Evolutionary conservation across 1,139 yeast genomes (phyloP), one percentile per base, ranked within the genome.

Genomic region (Candida tetrigidarum): DNA sequence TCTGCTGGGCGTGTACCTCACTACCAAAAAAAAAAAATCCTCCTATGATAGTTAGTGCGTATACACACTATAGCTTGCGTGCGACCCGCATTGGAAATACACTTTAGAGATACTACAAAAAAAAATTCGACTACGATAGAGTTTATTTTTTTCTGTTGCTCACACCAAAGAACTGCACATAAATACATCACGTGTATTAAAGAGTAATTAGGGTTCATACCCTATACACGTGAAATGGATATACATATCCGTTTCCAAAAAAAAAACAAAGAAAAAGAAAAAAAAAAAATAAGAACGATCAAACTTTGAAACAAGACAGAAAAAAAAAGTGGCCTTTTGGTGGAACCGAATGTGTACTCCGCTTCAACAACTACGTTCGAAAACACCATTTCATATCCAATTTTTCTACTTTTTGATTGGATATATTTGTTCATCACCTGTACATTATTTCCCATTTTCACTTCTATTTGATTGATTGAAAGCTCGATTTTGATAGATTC

Each of bases 401-500:
- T 19, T 27, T 34, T 36, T 25, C 25, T 5, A 12, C 8, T 22
- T 39, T 32, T 35, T 23, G 10, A 25, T 12, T 35, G 25, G 26
- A 20, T 35, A 32, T 37, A 22, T 20, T 26, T 15, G 23, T 22
- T 35, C 15, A 14, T 28, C n/a, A 12, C 10, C 40, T 41, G 39
- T 37, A 44, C 47, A 41, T 43, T 43, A 43, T 33, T 22, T 10
- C 12, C 34, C 36, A 29, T 36, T 38, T 46, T 44, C 36, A 44
- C 47, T 44, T 54, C 54, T 44, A 46, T 51, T 53, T 55, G 57
- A 49, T 49, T 48, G 53, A 54, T 49, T 50, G 46, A 47, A 45
- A 37, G 43, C 27, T 36, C 29, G 43, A 39, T 43, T 30, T 48
- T 46, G 51, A 48, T 48, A 43, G 51, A 48, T 48, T 47, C 42